Base-by-base conservation (phyloP, 2,329 filamentous ascomycete species). In the Myriangium duriaei region DNA sequence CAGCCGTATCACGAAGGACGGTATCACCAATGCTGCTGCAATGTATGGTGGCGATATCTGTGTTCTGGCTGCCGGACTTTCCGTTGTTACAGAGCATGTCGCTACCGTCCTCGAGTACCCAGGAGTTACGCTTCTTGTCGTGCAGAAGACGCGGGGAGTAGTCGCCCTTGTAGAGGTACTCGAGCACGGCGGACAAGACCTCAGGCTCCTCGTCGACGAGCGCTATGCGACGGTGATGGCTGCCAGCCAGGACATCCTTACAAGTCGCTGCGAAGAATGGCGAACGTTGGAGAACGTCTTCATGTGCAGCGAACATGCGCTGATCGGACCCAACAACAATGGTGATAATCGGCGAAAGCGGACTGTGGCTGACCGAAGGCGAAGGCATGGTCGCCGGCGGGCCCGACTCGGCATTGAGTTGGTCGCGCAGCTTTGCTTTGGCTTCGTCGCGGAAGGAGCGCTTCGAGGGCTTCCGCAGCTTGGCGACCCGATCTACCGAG, bases 81-180 rank as follows among this genome's bases (percentile, higher is more conserved):
- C 7, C n/a, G 21, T 7, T 7, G 7, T 7, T 7, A 7, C 21
- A 26, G 21, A n/a, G n/a, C 21, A 26, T 26, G 34, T 47, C 46
- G 54, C 62, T 60, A 51, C 64, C 64, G 60, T 82, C 80, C 72
- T 94, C 85, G 65, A 94, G 82, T 59, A 84, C 77, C 82, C 83
- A 94, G 66, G 79, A 81, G 68, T 83, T 79, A 57, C 76, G 80
- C 61, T 79, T 78, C 71, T 82, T 85, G 73, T 83, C 82, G 62
- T 85, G 83, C 51, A 93, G 57, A 65, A 95, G 71, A 61, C 85
- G 82, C 40, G 87, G 87, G 62, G 82, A 91, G 67, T 93, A 94
- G 71, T 93, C 86, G 49, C 83, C 85, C 69, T 92, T 93, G 79
- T 95, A 95, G 49, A 95, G 76, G 61, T 87, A 95, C 68, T 95